Conservation (phyloP, 495 filamentous ascomycete species). For the Xylaria cubensis region DNA sequence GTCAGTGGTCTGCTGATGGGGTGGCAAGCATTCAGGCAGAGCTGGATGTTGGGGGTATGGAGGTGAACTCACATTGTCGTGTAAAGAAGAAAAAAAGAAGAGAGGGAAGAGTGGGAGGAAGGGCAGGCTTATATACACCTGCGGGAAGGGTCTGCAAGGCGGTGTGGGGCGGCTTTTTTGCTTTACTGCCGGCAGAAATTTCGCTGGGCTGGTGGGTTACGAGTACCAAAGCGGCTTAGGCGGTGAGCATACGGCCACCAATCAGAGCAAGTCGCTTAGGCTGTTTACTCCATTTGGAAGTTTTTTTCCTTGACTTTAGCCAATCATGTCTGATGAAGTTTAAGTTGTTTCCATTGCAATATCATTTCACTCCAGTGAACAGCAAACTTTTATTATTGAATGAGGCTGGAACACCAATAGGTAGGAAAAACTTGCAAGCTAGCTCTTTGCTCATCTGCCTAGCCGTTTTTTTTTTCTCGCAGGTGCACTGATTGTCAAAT, state of each 20-base stretch:
- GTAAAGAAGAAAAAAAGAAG: slow-evolving; percentile 44
- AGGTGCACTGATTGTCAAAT: background rate
- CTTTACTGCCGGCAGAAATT: slow-evolving; percentile 21
- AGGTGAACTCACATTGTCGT: slow-evolving; percentile 67
- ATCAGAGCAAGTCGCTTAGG: background rate
- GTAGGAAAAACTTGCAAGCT: slow-evolving; percentile 12
- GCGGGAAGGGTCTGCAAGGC: slow-evolving; percentile 12
- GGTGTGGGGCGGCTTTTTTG: slow-evolving; percentile 16
- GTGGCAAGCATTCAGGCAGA: slow-evolving; percentile 22
- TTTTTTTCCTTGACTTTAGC: background rate
- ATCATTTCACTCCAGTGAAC: slow-evolving; percentile 8
- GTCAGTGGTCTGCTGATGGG: slow-evolving; percentile 2
- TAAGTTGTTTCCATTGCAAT: background rate
- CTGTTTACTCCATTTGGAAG: slow-evolving; percentile 4
- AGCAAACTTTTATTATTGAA: background rate
- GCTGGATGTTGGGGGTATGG: slow-evolving; percentile 46
- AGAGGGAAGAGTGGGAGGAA: slow-evolving; percentile 20
- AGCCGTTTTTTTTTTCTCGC: background rate
- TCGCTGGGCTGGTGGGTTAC: slow-evolving; percentile 12
- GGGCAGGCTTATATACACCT: slow-evolving; percentile 40
- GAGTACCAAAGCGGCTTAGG: slow-evolving; percentile 7
- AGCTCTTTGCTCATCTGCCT: background rate
- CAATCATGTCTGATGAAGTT: slow-evolving; percentile 2
- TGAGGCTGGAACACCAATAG: background rate
- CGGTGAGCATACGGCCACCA: slow-evolving; percentile 25